Evolutionary conservation across 768 basidiomycete species (phyloP).

Genomic region (Stropharia rugosoannulata): DNA sequence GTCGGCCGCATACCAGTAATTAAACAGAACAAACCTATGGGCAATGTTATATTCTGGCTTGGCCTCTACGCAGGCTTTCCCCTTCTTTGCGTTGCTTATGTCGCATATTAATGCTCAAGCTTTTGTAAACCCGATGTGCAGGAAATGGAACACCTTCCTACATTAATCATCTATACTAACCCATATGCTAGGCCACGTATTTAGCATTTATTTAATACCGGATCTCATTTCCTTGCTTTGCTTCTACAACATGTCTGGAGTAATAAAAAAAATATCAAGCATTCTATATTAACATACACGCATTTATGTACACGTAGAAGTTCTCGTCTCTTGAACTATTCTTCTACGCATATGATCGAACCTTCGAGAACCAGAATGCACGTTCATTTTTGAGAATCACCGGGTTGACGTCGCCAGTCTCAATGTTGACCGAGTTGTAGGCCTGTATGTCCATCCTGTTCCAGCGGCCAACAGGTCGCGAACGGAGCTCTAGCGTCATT

Average conservation of each 20-base stretch:
- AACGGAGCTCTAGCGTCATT: constrained; percentile 70
- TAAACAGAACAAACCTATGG: constrained; percentile 78
- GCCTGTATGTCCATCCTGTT: constrained; percentile 74
- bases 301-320: background rate
- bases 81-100: constrained; percentile 76
- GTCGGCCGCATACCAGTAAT: constrained; percentile 75
- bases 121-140: background rate
- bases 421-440: constrained; percentile 77
- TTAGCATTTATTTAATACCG: background rate
- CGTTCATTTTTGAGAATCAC: constrained; percentile 80
- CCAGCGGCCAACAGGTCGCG: constrained; percentile 82
- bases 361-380: constrained; percentile 94
- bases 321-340: background rate
- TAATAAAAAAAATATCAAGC: background rate
- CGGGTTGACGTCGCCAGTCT: constrained; percentile 68
- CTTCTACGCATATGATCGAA: constrained; percentile 55
- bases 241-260: background rate
- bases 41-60: constrained; percentile 90
- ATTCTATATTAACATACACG: background rate
- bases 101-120: constrained; percentile 32
- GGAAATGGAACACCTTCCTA: background rate
- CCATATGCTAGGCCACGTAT: background rate
- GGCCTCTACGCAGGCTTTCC: constrained; percentile 94
- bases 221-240: background rate
- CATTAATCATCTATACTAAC: background rate